Conservation (phyloP, 495 filamentous ascomycete species). For the Penicillium daleae region DNA sequence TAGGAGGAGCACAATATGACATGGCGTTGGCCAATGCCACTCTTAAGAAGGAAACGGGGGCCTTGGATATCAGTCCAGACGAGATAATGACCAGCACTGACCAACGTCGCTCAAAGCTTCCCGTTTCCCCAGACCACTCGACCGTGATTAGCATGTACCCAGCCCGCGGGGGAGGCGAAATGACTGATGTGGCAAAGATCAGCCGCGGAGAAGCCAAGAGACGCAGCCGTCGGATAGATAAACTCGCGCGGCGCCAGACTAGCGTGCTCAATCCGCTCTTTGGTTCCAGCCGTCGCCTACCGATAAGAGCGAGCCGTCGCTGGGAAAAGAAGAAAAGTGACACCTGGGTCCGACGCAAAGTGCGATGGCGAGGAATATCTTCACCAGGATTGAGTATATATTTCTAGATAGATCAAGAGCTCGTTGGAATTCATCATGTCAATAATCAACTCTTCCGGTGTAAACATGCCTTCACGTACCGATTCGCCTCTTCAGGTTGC, state of each 20-base stretch:
- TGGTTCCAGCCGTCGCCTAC: conserved; percentile 20
- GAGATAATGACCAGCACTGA: conserved; percentile 11
- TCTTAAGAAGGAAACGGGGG: conserved; percentile 7
- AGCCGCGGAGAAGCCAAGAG: conserved; percentile 15
- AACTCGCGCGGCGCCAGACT: background rate
- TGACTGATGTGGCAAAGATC: conserved; percentile 10
- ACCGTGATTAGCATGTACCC: conserved; percentile 7
- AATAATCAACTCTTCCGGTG: background rate
- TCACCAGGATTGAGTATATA: conserved; percentile 8
- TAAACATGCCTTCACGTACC: conserved; percentile 27
- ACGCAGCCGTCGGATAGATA: conserved; percentile 37
- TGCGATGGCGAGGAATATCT: background rate
- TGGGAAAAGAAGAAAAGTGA: background rate
- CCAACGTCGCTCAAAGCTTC: conserved; percentile 1
- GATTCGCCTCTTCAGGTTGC: conserved; percentile 30
- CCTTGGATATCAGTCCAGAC: background rate
- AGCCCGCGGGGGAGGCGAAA: conserved; percentile 1
- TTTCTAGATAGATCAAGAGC: conserved; percentile 1
- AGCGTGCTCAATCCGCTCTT: background rate
- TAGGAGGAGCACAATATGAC: background rate
- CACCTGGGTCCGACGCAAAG: conserved; percentile 14
- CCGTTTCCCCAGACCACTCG: conserved; percentile 2
- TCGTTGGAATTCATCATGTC: background rate
- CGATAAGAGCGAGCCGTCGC: conserved; percentile 11
- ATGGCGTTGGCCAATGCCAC: conserved; percentile 7